phyloP scores from a whole-genome alignment of 2,329 filamentous ascomycete species.

The Hysterium pulicare region DNA sequence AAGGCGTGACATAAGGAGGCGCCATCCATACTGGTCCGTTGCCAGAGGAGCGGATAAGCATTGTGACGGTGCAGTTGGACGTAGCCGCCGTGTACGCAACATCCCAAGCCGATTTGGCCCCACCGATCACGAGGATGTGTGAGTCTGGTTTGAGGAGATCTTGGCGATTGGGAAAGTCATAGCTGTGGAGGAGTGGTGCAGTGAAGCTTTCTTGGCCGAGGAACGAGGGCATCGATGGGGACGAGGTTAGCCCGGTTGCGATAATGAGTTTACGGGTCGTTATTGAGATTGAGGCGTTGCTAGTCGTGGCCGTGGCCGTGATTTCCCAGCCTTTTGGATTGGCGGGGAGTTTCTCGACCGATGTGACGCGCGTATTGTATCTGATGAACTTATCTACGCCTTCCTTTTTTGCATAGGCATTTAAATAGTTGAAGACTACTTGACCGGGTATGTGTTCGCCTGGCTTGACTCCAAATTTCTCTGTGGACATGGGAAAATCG shows the following conservation, averaged over 20 bases:
- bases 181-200: conserved; percentile 56
- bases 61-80: conserved; percentile 51
- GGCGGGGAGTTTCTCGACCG: conserved; percentile 40
- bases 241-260: conserved; percentile 59
- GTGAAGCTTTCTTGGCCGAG: conserved; percentile 50
- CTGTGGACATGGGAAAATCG: conserved; percentile 23
- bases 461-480: conserved; percentile 31
- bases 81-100: conserved; percentile 57
- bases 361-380: conserved; percentile 51
- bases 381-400: conserved; percentile 49
- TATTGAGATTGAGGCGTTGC: neutral
- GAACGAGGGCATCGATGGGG: conserved; percentile 54
- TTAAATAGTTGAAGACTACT: conserved; percentile 55
- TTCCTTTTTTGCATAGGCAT: conserved; percentile 40
- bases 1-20: conserved; percentile 60
- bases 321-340: conserved; percentile 7
- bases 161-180: conserved; percentile 47
- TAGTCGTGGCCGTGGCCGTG: neutral
- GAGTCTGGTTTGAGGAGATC: conserved; percentile 33
- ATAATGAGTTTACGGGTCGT: conserved; percentile 54
- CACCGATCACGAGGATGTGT: conserved; percentile 54
- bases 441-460: conserved; percentile 58
- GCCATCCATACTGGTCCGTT: conserved; percentile 60
- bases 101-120: conserved; percentile 62
- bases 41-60: conserved; percentile 58